Base-by-base conservation (phyloP, 2,329 filamentous ascomycete species). In the Alternaria dauci region DNA sequence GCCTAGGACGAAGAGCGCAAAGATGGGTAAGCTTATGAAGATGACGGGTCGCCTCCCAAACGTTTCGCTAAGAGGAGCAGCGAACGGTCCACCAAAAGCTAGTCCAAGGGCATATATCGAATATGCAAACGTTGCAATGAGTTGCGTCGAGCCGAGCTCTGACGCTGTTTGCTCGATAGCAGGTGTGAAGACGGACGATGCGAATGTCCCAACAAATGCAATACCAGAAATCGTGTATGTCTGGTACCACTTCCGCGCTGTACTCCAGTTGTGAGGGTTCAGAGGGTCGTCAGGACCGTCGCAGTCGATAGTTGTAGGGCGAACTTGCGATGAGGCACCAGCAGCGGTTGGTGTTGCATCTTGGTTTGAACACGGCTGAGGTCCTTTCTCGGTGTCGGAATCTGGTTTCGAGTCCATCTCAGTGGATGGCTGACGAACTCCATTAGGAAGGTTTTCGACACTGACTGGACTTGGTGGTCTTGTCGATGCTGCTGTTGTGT, bases 61-160 rank as follows among this genome's bases (percentile, higher is more conserved):
- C 38, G 91, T 81, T 79, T 94, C 91, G 2, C 88, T 91, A 5
- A 93, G 79, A 1, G 91, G 91, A 2, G 90, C 91, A 82, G 89
- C 91, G 23, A 93, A 81, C 0, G 87, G 86, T 1, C 91, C 91
- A 0, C 90, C 91, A 56, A 90, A 87, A 1, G 89, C 91, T 47
- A 92, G 89, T 3, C 69, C 72, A 4, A 75, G 55, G 1, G 63
- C 59, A 34, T 72, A 75, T 9, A 71, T 58, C 3, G 69, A 70
- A 26, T 72, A 63, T 9, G 65, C 63, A 9, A 75, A 44, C 2
- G 71, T 61, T 9, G 70, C 65, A 3, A 70, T 53, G 11, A 61
- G 68, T 1, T 36, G 41, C 1, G 63, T 63, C 6, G 73, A 68
- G 18, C 63, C 18, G 34, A 75, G 68, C 8, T 72, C 63, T 9